A percentile compares a stretch with the other conserved stretches of the same genome.
phyloP scores from a whole-genome alignment of 2,329 filamentous ascomycete genomes.

The Dactylonectria macrodidyma region DNA sequence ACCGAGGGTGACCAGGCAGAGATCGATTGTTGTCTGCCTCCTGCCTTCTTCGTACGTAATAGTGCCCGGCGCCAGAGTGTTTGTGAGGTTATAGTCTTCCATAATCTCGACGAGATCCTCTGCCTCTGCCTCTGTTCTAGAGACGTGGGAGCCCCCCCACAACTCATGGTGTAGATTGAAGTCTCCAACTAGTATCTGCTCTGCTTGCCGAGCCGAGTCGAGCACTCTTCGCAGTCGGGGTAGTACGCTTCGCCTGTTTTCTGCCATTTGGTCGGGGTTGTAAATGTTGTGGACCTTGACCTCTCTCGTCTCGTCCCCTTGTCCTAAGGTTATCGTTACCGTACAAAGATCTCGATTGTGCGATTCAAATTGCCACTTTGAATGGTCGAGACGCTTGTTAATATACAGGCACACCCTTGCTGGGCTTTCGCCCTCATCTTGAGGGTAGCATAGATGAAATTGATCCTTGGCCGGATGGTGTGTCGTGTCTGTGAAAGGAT shows the following conservation, averaged over 20 bases:
- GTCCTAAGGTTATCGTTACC: background rate
- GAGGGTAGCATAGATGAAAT: conserved; percentile 3
- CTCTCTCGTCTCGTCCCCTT: background rate
- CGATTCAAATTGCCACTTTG: conserved; percentile 14
- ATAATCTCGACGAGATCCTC: conserved; percentile 16
- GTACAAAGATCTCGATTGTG: conserved; percentile 5
- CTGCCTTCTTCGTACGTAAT: background rate
- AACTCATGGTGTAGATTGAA: conserved; percentile 18
- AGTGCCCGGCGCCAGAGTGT: background rate
- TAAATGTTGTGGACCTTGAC: conserved; percentile 15
- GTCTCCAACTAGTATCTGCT: conserved; percentile 15
- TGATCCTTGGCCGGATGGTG: conserved; percentile 9
- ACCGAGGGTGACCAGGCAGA: background rate
- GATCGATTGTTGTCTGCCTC: background rate
- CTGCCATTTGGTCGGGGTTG: conserved; percentile 6
- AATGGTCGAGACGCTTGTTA: conserved; percentile 20
- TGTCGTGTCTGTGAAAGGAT: conserved; percentile 19
- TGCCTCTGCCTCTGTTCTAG: conserved; percentile 6
- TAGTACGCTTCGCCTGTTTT: conserved; percentile 9
- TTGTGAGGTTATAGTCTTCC: conserved; percentile 14
- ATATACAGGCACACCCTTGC: conserved; percentile 22
- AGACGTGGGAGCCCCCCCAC: conserved; percentile 5
- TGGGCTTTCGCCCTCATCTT: background rate
- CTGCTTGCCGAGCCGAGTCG: conserved; percentile 7
- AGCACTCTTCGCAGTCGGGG: conserved; percentile 2